Percentiles rank a stretch among this genome's conserved stretches.
These are phyloP conservation scores for Dissophora globulifera DNA, from an alignment of 192 early-diverging fungal genomes.

Conservation along the genomic window DNA sequence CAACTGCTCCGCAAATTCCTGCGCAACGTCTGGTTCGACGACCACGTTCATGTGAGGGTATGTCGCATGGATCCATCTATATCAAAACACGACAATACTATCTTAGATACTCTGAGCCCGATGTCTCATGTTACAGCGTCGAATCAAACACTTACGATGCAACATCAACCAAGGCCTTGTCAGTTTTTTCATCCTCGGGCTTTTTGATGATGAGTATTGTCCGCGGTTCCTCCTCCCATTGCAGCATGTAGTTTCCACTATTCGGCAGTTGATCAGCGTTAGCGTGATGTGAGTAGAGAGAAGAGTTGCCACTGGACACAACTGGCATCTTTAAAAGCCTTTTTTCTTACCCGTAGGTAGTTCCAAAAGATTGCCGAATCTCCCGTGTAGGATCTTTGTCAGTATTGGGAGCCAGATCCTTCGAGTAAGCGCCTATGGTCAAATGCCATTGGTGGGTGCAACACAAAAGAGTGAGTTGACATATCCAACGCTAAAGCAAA, in stretches of 20 bases:
- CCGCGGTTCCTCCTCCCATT: slow-evolving; percentile 73
- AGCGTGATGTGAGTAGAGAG: too few relatives aligned
- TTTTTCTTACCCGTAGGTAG: slow-evolving; percentile 62
- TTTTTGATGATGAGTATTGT: slow-evolving; percentile 87
- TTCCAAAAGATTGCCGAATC: slow-evolving; percentile 62
- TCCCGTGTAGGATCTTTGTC: slow-evolving; percentile 39
- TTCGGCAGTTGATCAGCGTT: too few relatives aligned
- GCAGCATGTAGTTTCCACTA: slow-evolving; percentile 61
- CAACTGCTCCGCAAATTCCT: slow-evolving; percentile 60
- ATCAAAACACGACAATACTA: background rate
- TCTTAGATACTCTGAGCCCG: too few relatives aligned
- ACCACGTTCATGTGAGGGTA: slow-evolving; percentile 77
- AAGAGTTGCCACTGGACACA: too few relatives aligned
- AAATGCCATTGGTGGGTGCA: too few relatives aligned
- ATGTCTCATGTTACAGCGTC: too few relatives aligned
- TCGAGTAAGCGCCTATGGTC: slow-evolving; percentile 36
- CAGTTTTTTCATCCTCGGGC: slow-evolving; percentile 72
- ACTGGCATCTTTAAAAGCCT: too few relatives aligned
- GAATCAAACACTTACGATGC: slow-evolving; percentile 64
- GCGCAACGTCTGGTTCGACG: slow-evolving; percentile 72
- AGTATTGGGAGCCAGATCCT: slow-evolving; percentile 31
- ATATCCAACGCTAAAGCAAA: too few relatives aligned
- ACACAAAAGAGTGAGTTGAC: too few relatives aligned
- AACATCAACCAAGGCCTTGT: slow-evolving; percentile 73
- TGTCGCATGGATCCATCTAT: slow-evolving; percentile 71